phyloP scores from a whole-genome alignment of 495 filamentous ascomycete genomes.

The Neurospora pannonica region DNA sequence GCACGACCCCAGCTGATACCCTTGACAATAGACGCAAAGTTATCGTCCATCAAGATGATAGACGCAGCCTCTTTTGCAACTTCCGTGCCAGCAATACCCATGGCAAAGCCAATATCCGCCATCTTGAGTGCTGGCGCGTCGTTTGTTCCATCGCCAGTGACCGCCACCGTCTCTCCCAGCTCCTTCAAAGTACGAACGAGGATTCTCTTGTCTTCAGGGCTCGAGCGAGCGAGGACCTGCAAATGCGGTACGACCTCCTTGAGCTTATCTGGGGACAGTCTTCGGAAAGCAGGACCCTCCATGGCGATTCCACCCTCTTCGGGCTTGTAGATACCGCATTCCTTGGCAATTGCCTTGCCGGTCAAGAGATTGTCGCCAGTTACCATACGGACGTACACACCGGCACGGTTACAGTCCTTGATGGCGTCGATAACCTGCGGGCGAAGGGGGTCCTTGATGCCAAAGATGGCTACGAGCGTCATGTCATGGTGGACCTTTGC shows the following conservation, averaged over 20 bases:
- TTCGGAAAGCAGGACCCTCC: slow-evolving; percentile 79
- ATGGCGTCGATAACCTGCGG: slow-evolving; percentile 70
- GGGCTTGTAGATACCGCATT: slow-evolving; percentile 75
- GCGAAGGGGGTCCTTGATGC: slow-evolving; percentile 85
- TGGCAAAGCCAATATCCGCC: slow-evolving; percentile 89
- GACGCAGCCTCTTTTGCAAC: slow-evolving; percentile 87
- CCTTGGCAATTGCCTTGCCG: slow-evolving; percentile 68
- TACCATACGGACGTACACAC: slow-evolving; percentile 82
- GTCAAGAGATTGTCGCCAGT: slow-evolving; percentile 81
- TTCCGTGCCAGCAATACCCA: slow-evolving; percentile 85
- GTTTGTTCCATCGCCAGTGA: slow-evolving; percentile 85
- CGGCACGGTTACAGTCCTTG: slow-evolving; percentile 61
- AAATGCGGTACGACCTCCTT: slow-evolving; percentile 61
- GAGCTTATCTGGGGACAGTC: slow-evolving; percentile 59
- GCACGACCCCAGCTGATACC: slow-evolving; percentile 84
- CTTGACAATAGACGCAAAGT: slow-evolving; percentile 79
- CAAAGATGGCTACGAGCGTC: slow-evolving; percentile 71
- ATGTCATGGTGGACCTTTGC: slow-evolving; percentile 64
- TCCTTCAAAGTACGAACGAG: slow-evolving; percentile 64
- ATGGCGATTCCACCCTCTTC: slow-evolving; percentile 66
- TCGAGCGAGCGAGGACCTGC: slow-evolving; percentile 77
- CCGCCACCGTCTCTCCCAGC: slow-evolving; percentile 70
- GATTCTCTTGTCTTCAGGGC: slow-evolving; percentile 79
- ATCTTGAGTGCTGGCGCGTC: slow-evolving; percentile 80
- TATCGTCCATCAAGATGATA: slow-evolving; percentile 86